Conservation (phyloP, 345 rosid species). For the Chamaenerion angustifolium region DNA sequence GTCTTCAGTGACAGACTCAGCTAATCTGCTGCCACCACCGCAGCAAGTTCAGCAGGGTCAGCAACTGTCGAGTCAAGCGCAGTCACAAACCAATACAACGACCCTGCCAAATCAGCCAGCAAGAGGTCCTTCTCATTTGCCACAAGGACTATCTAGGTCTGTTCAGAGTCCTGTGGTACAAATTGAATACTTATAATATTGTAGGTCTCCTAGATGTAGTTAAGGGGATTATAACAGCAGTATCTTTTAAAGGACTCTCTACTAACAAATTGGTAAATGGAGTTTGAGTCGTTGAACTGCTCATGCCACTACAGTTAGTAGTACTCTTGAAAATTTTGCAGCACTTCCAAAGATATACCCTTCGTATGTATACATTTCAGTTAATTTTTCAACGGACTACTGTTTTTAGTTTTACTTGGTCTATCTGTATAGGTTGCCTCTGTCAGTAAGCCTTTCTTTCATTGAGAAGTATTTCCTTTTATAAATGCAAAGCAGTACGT, state of each 20-base stretch:
- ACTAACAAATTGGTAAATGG: too few relatives aligned
- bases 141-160: slow-evolving; percentile 98
- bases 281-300: too few relatives aligned
- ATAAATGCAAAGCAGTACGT: too few relatives aligned
- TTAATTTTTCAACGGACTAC: too few relatives aligned
- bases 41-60: slow-evolving; percentile 61
- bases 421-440: slow-evolving; percentile 2
- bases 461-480: too few relatives aligned
- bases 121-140: slow-evolving; percentile 67
- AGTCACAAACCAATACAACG: slow-evolving; percentile 43
- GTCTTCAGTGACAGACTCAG: slow-evolving; percentile 31
- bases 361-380: too few relatives aligned
- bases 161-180: slow-evolving; percentile 69
- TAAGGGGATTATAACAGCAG: too few relatives aligned
- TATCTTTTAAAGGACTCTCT: too few relatives aligned
- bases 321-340: too few relatives aligned
- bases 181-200: background rate
- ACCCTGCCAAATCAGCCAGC: slow-evolving; percentile 44
- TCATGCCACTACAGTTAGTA: too few relatives aligned
- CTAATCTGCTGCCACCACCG: slow-evolving; percentile 30
- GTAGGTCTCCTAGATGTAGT: too few relatives aligned
- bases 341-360: too few relatives aligned
- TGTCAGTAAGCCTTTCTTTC: background rate
- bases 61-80: slow-evolving; percentile 51
- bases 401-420: slow-evolving; percentile 3